Evolutionary conservation across 768 basidiomycete species (phyloP), one percentile per base, ranked within the genome.

Genomic region (Amanita molliuscula): DNA sequence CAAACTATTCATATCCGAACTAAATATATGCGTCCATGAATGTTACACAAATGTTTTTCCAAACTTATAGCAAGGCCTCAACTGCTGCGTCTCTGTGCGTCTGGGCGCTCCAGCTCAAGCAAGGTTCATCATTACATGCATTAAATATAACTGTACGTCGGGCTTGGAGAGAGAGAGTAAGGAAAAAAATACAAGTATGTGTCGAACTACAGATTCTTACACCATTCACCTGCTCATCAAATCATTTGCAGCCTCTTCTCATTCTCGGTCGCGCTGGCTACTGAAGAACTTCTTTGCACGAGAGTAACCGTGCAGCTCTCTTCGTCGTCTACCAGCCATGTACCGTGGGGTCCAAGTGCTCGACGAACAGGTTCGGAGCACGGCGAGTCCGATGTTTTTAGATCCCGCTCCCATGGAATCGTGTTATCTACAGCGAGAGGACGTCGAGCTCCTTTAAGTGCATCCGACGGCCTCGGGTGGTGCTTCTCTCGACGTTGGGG

Each of bases 401-500:
- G 10, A 16, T 47, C 47, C 3, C 20, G 29, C 38, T 41, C 48
- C 48, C 48, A 48, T 7, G 48, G 28, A 29, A 48, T 48, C 9
- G 48, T 48, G 21, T 40, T 37, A 6, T 48, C 48, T 29, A 16
- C 7, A 36, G 13, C 35, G 20, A 42, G 20, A 0, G 37, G 37
- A 13, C 9, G 46, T 15, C 7, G 33, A 21, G 5, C 20, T 25
- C n/a, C 4, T 37, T 8, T 21, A 15, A 26, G 20, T 9, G 25
- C 28, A 28, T 29, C 16, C 4, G 36, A 16, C 10, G 31, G 35
- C 16, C 9, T 48, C 10, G 28, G 29, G 28, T 20, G 38, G 7
- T 41, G 48, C 28, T 31, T 48, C 48, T 25, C 48, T 16, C 18
- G 48, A n/a, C 38, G 35, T 37, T 37, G 20, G 21, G 47, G 47